Evolutionary conservation across 495 filamentous ascomycete genomes (phyloP), one percentile per base, ranked within the genome.

Genomic region (Niebla homalea): DNA sequence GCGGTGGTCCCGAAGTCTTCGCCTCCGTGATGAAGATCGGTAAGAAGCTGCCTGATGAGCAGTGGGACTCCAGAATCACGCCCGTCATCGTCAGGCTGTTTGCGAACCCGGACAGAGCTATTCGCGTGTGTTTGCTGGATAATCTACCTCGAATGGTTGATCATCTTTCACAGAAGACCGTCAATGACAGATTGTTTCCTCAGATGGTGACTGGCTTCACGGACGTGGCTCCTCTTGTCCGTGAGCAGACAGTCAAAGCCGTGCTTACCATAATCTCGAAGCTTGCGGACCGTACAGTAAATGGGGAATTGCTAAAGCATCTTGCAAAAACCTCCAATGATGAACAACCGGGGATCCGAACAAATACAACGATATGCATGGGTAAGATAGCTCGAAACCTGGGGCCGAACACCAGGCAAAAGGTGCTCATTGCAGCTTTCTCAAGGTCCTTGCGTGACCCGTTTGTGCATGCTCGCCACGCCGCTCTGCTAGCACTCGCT

Each of bases 261-360:
- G 83, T 97, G 3, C 71, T 98, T 25, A 79, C 80, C 0, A 72
- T 97, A 26, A 81, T 97, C 52, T 69, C 70, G 15, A 98, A 98
- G 64, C 77, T 98, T 2, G 93, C 85, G 8, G 93, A 98, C 59
- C 77, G 92, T 32, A 86, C 83, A 20, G 78, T 96, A 57, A 97
- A 98, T 57, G 92, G 93, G 45, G 92, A 98, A 55, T 68, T 98
- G 11, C 67, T 98, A 29, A 85, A 83, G 61, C 84, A 94, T 61
- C 72, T 98, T 20, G 93, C 92, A 46, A 95, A 95, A 60, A 96
- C 90, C 6, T 85, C 92, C 36, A 97, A 97, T 57, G 92, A 98
- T 54, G 90, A 96, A 60, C 90, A 98, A 58, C 90, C 93, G 16
- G 92, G 92, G 6, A 98, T 98, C 47, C 78, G 92, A 52, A 98